Conservation (phyloP, 192 early-diverging fungal genomes). For the Linnemannia zychae region DNA sequence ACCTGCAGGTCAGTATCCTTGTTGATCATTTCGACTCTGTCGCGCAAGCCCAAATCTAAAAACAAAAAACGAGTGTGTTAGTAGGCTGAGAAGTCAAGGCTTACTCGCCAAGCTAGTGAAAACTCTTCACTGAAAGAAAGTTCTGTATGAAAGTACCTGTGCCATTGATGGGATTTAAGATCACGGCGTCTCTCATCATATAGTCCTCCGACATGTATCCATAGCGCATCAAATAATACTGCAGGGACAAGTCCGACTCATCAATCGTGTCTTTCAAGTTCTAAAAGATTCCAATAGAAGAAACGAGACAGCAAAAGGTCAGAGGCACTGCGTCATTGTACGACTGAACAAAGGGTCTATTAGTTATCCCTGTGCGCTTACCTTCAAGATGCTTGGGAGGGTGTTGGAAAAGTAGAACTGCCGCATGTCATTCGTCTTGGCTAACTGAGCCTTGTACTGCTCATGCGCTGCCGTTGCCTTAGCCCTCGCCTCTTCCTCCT, state of each 20-base stretch:
- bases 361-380: conserved; percentile 28
- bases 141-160: conserved; percentile 11
- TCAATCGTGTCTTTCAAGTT: conserved; percentile 86
- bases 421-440: conserved; percentile 79
- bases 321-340: background rate
- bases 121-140: too few species aligned
- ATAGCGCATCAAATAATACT: conserved; percentile 85
- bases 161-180: conserved; percentile 50
- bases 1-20: conserved; percentile 41
- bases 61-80: background rate
- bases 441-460: conserved; percentile 85
- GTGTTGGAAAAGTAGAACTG: conserved; percentile 84
- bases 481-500: conserved; percentile 89
- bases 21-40: conserved; percentile 40
- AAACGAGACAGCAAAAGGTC: background rate
- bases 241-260: conserved; percentile 85
- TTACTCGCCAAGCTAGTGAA: background rate
- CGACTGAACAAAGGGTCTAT: background rate
- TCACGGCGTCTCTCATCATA: conserved; percentile 65
- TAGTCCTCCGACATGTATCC: conserved; percentile 84
- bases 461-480: conserved; percentile 88
- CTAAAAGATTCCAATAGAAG: conserved; percentile 18
- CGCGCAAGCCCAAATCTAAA: conserved; percentile 43
- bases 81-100: background rate
- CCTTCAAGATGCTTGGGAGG: conserved; percentile 86